phyloP scores from a whole-genome alignment of 1,139 yeast genomes.

The Torulaspora pretoriensis region DNA sequence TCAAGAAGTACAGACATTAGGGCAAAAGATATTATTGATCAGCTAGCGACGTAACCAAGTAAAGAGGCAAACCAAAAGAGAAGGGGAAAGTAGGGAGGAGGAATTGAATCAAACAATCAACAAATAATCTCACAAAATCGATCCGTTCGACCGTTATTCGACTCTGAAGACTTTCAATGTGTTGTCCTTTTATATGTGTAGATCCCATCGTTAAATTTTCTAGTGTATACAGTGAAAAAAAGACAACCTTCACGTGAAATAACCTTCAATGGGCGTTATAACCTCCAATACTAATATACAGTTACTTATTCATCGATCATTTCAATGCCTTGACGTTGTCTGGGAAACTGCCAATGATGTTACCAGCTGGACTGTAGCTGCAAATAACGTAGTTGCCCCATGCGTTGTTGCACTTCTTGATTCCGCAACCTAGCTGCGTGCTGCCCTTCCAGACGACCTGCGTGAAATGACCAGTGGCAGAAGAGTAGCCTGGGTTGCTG shows the following conservation, averaged over 20 bases:
- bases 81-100: slow-evolving; percentile 26
- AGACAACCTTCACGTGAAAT: slow-evolving; percentile 37
- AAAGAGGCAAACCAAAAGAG: slow-evolving; percentile 41
- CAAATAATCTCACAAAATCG: slow-evolving; percentile 4
- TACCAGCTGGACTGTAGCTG: slow-evolving; percentile 60
- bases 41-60: slow-evolving; percentile 11
- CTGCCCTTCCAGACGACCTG: slow-evolving; percentile 79
- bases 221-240: slow-evolving; percentile 1
- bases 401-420: slow-evolving; percentile 43
- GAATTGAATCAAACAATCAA: slow-evolving; percentile 2
- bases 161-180: not conserved
- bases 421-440: slow-evolving; percentile 72
- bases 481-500: slow-evolving; percentile 41
- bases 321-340: slow-evolving; percentile 33
- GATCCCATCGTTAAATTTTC: not conserved
- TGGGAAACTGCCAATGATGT: slow-evolving; percentile 43
- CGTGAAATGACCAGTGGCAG: slow-evolving; percentile 68
- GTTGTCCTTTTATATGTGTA: not conserved
- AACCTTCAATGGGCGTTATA: slow-evolving; percentile 3
- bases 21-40: not conserved
- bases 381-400: slow-evolving; percentile 59
- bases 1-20: slow-evolving; percentile 69
- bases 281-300: slow-evolving; percentile 6
- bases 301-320: not conserved
- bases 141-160: slow-evolving; percentile 1